phyloP scores from a whole-genome alignment of 805 yeast genomes.

The Candida chauliodis region DNA sequence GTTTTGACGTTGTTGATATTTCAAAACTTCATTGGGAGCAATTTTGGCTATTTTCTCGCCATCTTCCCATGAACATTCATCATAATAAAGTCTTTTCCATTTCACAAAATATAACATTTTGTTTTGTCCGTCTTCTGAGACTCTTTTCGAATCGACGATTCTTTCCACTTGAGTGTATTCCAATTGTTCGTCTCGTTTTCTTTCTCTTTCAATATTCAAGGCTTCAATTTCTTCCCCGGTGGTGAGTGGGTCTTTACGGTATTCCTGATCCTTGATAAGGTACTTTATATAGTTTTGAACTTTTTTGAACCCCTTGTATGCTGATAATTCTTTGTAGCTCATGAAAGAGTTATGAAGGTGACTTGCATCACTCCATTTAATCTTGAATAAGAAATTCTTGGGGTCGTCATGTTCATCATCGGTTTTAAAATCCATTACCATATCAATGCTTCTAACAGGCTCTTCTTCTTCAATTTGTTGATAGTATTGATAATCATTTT shows the following conservation, averaged over 20 bases:
- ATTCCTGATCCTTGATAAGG: constrained; percentile 68
- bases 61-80: constrained; percentile 95
- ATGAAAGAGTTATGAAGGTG: constrained; percentile 98
- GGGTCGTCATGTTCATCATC: constrained; percentile 44
- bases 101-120: constrained; percentile 81
- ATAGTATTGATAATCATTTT: constrained; percentile 31
- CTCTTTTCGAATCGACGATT: constrained; percentile 80
- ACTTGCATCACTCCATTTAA: constrained; percentile 86
- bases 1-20: constrained; percentile 74
- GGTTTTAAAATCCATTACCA: constrained; percentile 38
- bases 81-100: constrained; percentile 92
- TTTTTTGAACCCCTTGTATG: constrained; percentile 72
- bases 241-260: constrained; percentile 74
- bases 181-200: constrained; percentile 75
- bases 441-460: constrained; percentile 33
- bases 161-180: constrained; percentile 88
- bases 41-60: constrained; percentile 81
- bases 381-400: constrained; percentile 51
- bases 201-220: constrained; percentile 86
- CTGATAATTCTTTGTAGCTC: constrained; percentile 49
- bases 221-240: constrained; percentile 91
- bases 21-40: constrained; percentile 80
- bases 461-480: constrained; percentile 30
- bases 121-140: constrained; percentile 59
- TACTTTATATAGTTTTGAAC: constrained; percentile 85